Evolutionary conservation across 768 basidiomycete genomes (phyloP).

Genomic region (Heimioporus sp.): DNA sequence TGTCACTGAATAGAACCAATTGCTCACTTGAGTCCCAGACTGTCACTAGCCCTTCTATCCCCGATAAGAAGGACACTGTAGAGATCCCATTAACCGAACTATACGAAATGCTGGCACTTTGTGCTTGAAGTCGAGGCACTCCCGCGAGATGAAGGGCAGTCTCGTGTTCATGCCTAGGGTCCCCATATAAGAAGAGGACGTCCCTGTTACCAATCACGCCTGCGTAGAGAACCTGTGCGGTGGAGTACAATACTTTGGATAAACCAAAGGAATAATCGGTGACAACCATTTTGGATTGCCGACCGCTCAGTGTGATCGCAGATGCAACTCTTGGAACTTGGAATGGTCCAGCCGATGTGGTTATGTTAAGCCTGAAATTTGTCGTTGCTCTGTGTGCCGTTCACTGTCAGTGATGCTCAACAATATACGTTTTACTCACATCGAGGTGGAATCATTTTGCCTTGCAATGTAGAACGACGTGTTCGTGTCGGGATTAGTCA

Average conservation of each 20-base stretch:
- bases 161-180: conserved; percentile 55
- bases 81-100: conserved; percentile 31
- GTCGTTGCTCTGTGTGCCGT: conserved; percentile 25
- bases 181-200: conserved; percentile 61
- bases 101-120: conserved; percentile 25
- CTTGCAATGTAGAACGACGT: conserved; percentile 70
- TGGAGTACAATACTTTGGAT: conserved; percentile 63
- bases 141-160: conserved; percentile 45
- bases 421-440: conserved; percentile 38
- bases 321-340: conserved; percentile 55
- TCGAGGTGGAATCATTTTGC: conserved; percentile 65
- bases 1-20: conserved; percentile 67
- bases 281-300: conserved; percentile 72
- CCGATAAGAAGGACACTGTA: conserved; percentile 53
- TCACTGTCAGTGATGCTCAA: not conserved
- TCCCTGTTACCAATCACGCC: conserved; percentile 60
- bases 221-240: conserved; percentile 70
- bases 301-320: conserved; percentile 59
- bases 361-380: conserved; percentile 59
- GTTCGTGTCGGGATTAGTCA: conserved; percentile 66
- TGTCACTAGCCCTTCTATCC: conserved; percentile 56
- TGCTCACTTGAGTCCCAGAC: conserved; percentile 66
- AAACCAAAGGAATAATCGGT: conserved; percentile 73
- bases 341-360: conserved; percentile 49
- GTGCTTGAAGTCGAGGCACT: conserved; percentile 39